Evolutionary conservation across 202 grass and related monocot species (phyloP).

Genomic region (Digitaria exilis): DNA sequence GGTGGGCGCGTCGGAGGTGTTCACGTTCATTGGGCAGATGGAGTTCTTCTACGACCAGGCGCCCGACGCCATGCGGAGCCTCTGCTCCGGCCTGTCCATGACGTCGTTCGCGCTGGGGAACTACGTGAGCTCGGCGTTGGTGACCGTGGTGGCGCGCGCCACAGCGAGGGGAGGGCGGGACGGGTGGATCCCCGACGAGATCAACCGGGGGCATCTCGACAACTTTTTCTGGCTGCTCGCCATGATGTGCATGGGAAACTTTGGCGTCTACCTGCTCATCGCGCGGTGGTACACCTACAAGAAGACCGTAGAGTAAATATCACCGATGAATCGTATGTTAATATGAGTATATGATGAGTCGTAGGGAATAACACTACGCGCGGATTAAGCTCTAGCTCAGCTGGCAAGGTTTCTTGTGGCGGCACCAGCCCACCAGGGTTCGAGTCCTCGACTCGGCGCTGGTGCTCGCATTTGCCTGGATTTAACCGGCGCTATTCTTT

Average conservation of each 20-base stretch:
- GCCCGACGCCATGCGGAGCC: conserved; percentile 77
- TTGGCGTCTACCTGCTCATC: conserved; percentile 50
- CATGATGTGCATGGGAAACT: conserved; percentile 48
- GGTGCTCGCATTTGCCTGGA: too few species aligned
- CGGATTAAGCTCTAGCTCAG: too few species aligned
- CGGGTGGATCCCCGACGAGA: conserved; percentile 68
- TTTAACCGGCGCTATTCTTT: too few species aligned
- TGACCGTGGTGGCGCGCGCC: conserved; percentile 38
- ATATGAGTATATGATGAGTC: too few species aligned
- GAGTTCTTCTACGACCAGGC: conserved; percentile 96
- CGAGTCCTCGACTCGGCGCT: too few species aligned
- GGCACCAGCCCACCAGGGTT: too few species aligned
- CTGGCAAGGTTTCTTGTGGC: too few species aligned
- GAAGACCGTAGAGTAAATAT: conserved; percentile 26
- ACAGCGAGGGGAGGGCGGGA: conserved; percentile 32
- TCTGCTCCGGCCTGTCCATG: conserved; percentile 52
- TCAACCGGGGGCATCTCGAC: conserved; percentile 63
- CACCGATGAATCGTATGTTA: neutral
- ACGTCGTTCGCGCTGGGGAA: conserved; percentile 51
- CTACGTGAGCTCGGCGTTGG: conserved; percentile 55
- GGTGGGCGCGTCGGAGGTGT: conserved; percentile 67
- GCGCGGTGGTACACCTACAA: conserved; percentile 68
- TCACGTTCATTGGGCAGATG: conserved; percentile 78
- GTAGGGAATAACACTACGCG: too few species aligned
- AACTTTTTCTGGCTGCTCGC: conserved; percentile 73